Conservation (phyloP, 805 yeast species). For the Lipomyces mesembrius region DNA sequence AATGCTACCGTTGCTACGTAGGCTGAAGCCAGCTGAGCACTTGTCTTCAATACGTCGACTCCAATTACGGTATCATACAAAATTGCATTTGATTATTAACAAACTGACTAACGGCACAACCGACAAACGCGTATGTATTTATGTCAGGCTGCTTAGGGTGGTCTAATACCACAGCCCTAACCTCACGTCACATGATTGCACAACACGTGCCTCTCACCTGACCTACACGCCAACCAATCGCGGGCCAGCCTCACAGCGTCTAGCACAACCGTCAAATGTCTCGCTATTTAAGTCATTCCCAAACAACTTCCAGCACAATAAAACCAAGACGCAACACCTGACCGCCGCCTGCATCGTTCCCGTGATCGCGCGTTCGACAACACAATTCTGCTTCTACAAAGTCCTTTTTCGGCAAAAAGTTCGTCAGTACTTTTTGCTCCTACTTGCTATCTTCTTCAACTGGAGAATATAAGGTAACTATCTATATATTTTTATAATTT, state of each 20-base stretch:
- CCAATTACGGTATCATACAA: too few relatives aligned
- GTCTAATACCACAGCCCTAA: background rate
- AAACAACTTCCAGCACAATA: too few relatives aligned
- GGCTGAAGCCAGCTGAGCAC: too few relatives aligned
- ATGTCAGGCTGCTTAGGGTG: too few relatives aligned
- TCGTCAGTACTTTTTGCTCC: background rate
- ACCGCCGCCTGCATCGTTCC: conserved; percentile 18
- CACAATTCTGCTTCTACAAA: background rate
- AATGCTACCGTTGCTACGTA: too few relatives aligned
- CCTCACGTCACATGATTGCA: conserved; percentile 7
- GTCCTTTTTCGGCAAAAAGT: background rate
- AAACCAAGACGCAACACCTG: conserved; percentile 11
- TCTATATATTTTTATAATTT: background rate
- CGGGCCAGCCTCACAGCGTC: background rate
- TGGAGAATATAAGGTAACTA: background rate
- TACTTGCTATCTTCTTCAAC: background rate
- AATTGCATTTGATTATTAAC: too few relatives aligned
- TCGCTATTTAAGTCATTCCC: background rate
- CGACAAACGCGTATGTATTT: too few relatives aligned
- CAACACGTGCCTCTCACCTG: conserved; percentile 21
- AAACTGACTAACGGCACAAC: too few relatives aligned
- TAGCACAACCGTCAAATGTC: background rate
- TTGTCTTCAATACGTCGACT: too few relatives aligned
- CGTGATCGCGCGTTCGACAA: conserved; percentile 26
- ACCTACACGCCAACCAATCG: conserved; percentile 10